Evolutionary conservation across 768 basidiomycete genomes (phyloP).

Genomic region (Lenzites betulinus): DNA sequence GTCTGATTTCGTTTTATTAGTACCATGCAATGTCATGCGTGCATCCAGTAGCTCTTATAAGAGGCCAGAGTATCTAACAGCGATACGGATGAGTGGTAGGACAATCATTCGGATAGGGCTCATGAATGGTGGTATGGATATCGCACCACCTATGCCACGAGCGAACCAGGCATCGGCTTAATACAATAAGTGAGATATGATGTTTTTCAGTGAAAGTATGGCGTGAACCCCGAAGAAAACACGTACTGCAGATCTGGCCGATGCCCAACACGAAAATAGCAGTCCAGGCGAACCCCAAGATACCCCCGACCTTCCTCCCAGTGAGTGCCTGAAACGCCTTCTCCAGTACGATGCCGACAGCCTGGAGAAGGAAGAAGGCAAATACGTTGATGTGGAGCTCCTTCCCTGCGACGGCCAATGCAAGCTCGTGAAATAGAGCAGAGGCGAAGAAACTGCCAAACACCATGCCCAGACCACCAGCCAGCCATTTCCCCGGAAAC

Average conservation of each 20-base stretch:
- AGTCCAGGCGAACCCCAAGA: constrained; percentile 66
- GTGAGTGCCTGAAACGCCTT: constrained; percentile 58
- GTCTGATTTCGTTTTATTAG: too few species aligned
- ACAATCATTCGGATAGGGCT: constrained; percentile 22
- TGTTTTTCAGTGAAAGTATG: too few species aligned
- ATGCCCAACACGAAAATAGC: constrained; percentile 60
- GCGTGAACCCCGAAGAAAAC: neutral
- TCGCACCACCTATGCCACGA: constrained; percentile 68
- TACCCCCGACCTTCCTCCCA: constrained; percentile 60
- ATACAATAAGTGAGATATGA: neutral
- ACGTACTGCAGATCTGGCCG: constrained; percentile 67
- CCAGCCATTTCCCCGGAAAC: constrained; percentile 53
- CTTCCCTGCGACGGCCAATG: constrained; percentile 62
- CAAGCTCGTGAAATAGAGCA: constrained; percentile 72
- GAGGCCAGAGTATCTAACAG: neutral
- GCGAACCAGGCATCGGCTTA: constrained; percentile 72
- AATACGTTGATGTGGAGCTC: constrained; percentile 58
- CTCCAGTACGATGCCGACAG: constrained; percentile 62
- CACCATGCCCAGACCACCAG: constrained; percentile 63
- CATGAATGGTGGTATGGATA: constrained; percentile 55
- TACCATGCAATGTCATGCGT: too few species aligned
- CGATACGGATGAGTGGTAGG: constrained; percentile 12
- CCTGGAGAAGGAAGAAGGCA: constrained; percentile 73
- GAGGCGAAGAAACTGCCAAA: constrained; percentile 77
- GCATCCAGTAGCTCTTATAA: too few species aligned